Evolutionary conservation across 768 basidiomycete species (phyloP), one percentile per base, ranked within the genome.

Genomic region (Sarcodon sp.): DNA sequence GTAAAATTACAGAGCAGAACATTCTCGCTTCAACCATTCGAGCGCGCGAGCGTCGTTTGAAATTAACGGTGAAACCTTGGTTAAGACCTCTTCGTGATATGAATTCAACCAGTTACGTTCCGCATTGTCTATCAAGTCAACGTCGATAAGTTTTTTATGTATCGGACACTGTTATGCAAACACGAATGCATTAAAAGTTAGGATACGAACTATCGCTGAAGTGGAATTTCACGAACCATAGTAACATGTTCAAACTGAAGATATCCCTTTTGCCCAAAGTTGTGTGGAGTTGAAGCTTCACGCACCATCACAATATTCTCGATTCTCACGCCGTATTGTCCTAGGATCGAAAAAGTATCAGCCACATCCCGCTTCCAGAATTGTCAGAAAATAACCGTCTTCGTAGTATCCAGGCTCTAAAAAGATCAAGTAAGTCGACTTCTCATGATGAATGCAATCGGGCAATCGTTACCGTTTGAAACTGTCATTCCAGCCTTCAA

Each of bases 371-470:
- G 21, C 21, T 27, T 27, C 21, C 21, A 27, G 21, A 27, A 27
- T 41, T 2, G n/a, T 90, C 2, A 93, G 94, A 57, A 83, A 98
- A 41, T 72, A 68, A 1, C 92, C 94, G 55, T 97, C 92, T 7
- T 78, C 80, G 60, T 96, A 96, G 61, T 85, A 94, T 7, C 92
- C 91, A 1, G 92, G 92, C 54, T 94, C 92, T 78, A 53, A 16
- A 46, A 47, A 33, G 8, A 37, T 37, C 27, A 33, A 38, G 35
- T 43, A 12, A 44, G 6, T 15, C 11, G 13, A 35, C 11, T 39
- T 13, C 12, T 15, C 16, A 35, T 12, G 15, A 37, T 15, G 18
- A n/a, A 9, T n/a, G 4, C 21, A 36, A 12, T 6, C 12, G 12
- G 7, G 10, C 6, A 31, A 4, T 8, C 27, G 64, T 37, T 48